Evolutionary conservation across 441 rosid genomes (phyloP), one percentile per base, ranked within the genome.

Genomic region (Bruguiera hainesii): DNA sequence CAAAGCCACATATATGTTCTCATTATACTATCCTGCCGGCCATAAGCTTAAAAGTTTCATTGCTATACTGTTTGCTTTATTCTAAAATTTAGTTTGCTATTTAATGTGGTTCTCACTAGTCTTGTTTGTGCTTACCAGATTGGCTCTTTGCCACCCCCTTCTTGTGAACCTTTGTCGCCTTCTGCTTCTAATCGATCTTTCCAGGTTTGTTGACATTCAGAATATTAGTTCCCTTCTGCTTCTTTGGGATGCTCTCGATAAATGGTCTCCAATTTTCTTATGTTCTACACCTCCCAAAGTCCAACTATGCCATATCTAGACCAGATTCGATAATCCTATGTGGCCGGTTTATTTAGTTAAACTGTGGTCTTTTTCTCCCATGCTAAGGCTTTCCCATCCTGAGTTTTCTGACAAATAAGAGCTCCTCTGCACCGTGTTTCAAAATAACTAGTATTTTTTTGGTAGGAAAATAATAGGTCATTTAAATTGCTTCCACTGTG

Each of bases 61-160:
- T 1, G 9, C 31, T 9, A 7, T 35, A 57, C 63, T 52, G 61
- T 58, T 61, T 71, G 19, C 55, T 57, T 20, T 61, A n/a, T 61
- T 73, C 61, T 16, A 21, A 42, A 11, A 26, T 63, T 2, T 66
- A 1, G 61, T 56, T 66, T 39, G 30, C 25, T 50, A 33, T 19
- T 28, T 11, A 13, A 8, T 56, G 7, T 33, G 37, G 8, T 70
- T 72, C 66, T 71, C 51, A 67, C 56, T 51, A 25, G 1, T 59
- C 58, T 55, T 73, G 56, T 64, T 64, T 77, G 33, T 74, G 39
- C 42, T 67, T 64, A 35, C 25, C 85, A 87, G 91, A 64, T 76
- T 53, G 81, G 60, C 48, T 80, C 87, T 57, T 81, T 85, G 80
- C 90, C 85, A 58, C 80, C 87, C 63, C 78, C 83, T 59, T 82